Evolutionary conservation across 768 basidiomycete species (phyloP).

Genomic region (Mycena rosella): DNA sequence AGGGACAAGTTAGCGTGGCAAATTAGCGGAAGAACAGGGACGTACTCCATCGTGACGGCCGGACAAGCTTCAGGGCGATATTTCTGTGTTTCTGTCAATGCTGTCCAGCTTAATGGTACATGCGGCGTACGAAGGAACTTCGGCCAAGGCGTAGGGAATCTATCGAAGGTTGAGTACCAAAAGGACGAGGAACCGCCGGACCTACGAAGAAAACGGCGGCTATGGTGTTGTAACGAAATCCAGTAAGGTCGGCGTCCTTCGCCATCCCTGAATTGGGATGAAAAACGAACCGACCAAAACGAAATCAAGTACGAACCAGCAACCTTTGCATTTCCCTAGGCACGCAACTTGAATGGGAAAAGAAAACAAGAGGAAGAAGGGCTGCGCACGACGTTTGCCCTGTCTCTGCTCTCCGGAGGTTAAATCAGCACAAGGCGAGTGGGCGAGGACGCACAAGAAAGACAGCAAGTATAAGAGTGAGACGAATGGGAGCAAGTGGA

Average conservation of each 20-base stretch:
- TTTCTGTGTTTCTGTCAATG: conserved; percentile 34
- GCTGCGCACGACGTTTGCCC: conserved; percentile 43
- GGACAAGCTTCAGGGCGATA: conserved; percentile 42
- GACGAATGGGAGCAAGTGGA: conserved; percentile 52
- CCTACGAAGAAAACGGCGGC: conserved; percentile 46
- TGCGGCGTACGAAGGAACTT: conserved; percentile 44
- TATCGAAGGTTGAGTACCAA: conserved; percentile 10
- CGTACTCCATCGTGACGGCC: conserved; percentile 45
- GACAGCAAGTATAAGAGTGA: conserved; percentile 54
- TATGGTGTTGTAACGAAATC: conserved; percentile 44
- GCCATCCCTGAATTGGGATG: conserved; percentile 38
- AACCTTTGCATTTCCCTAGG: conserved; percentile 42
- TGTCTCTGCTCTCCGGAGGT: conserved; percentile 36
- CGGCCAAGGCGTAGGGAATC: conserved; percentile 46
- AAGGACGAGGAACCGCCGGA: background rate
- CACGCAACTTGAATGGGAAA: background rate
- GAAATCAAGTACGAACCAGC: conserved; percentile 31
- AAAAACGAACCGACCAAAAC: background rate
- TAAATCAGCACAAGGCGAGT: background rate
- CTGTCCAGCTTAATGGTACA: background rate
- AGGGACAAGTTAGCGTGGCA: background rate
- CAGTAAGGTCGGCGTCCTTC: conserved; percentile 40
- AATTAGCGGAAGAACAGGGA: background rate
- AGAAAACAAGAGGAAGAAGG: background rate
- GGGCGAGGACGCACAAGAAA: conserved; percentile 47